Base-by-base conservation (phyloP, 2,329 filamentous ascomycete species). In the Neonectria punicea region DNA sequence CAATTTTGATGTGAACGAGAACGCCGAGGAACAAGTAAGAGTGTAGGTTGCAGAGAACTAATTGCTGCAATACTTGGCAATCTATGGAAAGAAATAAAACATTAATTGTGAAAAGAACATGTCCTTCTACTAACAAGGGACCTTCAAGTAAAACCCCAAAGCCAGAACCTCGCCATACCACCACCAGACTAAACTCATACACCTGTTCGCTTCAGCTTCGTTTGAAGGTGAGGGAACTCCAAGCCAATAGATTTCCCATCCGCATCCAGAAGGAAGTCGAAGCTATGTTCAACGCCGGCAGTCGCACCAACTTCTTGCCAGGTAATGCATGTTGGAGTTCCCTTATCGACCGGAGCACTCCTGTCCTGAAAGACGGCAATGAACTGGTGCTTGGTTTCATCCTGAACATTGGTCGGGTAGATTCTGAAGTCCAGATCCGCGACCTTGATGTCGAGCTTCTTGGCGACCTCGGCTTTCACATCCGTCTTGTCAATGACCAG, bases 311-410 rank as follows among this genome's bases (percentile, higher is more conserved):
- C 49, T 30, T 70, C 69, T 20, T 73, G 72, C 71, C 76, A 79
- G 0, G 74, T 78, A 22, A 77, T 75, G 25, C 78, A 79, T 1
- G 78, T 79, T 2, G 77, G 78, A 3, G 77, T 79, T 1, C 74
- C 77, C 66, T 61, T 68, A 3, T 80, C 77, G 7, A 73, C 68
- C 0, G 68, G 71, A 3, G 76, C 76, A 16, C 59, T 70, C 53
- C 58, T 73, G 20, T 79, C 73, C 63, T 79, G 78, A 18, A 77
- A 74, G 0, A 78, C 71, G 0, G 71, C 73, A 0, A 79, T 62
- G 18, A 76, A 79, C 55, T 78, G 76, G 1, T 75, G 73, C 8
- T 44, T 59, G 0, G 2, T 57, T 1, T 55, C 30, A 2, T 67
- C 66, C 30, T 59, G 54, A 6, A 78, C 63, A 34, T 78, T 79